A percentile compares a stretch with the other conserved stretches of the same genome.
These are phyloP conservation scores for Wickerhamiella pararugosa DNA, from an alignment of 1,139 yeast species.

Conservation along the genomic window DNA sequence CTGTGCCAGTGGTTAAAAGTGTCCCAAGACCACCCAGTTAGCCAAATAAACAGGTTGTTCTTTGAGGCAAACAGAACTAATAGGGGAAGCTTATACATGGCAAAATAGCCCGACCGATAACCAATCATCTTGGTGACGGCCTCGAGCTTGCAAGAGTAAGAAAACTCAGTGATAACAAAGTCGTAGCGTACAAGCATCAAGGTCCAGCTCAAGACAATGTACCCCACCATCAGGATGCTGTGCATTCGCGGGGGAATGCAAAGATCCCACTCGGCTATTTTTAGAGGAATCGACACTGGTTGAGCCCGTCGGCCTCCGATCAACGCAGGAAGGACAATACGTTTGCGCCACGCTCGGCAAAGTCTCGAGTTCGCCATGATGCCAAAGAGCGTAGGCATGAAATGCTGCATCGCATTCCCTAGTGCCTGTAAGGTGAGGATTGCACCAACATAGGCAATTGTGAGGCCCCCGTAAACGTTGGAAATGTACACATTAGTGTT, in stretches of 20 bases:
- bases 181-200: slow-evolving; percentile 6
- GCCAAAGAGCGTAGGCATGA: slow-evolving; percentile 1
- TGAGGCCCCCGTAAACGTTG: slow-evolving; percentile 6
- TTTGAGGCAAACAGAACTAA: slow-evolving; percentile 46
- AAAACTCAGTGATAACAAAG: slow-evolving; percentile 1
- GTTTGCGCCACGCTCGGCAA: slow-evolving; percentile 1
- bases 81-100: slow-evolving; percentile 28
- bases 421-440: slow-evolving; percentile 6
- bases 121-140: slow-evolving; percentile 23
- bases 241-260: slow-evolving; percentile 8
- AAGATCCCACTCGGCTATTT: slow-evolving; percentile 5
- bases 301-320: slow-evolving; percentile 5
- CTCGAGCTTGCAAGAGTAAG: slow-evolving; percentile 4
- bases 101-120: slow-evolving; percentile 8
- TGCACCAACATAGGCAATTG: slow-evolving; percentile 5
- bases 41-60: slow-evolving; percentile 47
- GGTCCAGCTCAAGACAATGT: neutral
- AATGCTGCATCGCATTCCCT: slow-evolving; percentile 7
- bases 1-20: slow-evolving; percentile 51
- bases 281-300: slow-evolving; percentile 1
- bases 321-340: slow-evolving; percentile 8
- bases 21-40: slow-evolving; percentile 52
- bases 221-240: slow-evolving; percentile 2
- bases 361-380: neutral
- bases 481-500: slow-evolving; percentile 5